Conservation (phyloP, 805 yeast genomes). For the Barnettozyma populi region DNA sequence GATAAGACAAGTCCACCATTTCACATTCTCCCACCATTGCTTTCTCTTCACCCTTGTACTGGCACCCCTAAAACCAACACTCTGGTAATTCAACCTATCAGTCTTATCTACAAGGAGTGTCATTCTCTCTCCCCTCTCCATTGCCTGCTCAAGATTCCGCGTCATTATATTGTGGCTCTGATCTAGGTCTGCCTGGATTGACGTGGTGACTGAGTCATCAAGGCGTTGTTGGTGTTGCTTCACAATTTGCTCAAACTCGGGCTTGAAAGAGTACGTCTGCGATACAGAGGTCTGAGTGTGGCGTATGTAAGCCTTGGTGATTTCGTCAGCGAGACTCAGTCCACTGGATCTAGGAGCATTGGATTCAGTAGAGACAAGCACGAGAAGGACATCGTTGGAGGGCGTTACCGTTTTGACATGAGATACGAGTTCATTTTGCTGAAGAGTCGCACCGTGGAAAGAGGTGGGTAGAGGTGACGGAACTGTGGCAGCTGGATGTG, state of each 20-base stretch:
- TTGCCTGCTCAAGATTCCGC: slow-evolving; percentile 53
- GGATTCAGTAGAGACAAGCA: background rate
- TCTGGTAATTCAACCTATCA: slow-evolving; percentile 45
- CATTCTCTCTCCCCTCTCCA: slow-evolving; percentile 56
- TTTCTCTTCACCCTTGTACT: slow-evolving; percentile 46
- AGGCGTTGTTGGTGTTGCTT: background rate
- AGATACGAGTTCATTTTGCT: background rate
- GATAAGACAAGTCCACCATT: slow-evolving; percentile 54
- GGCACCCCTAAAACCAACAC: slow-evolving; percentile 49
- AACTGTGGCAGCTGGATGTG: background rate
- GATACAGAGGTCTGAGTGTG: background rate
- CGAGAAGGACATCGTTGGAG: background rate
- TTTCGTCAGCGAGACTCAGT: background rate
- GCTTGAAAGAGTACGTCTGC: background rate
- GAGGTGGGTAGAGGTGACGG: background rate
- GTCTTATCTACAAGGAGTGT: slow-evolving; percentile 55
- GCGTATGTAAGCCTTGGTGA: background rate
- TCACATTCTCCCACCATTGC: slow-evolving; percentile 52
- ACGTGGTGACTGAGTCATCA: background rate
- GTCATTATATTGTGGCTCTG: slow-evolving; percentile 37
- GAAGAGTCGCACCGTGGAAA: background rate
- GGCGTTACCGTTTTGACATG: background rate
- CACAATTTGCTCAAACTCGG: background rate
- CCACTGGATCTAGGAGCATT: background rate
- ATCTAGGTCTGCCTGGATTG: background rate